A percentile compares a stretch with the other conserved stretches of the same genome.
Evolutionary conservation across 2,329 filamentous ascomycete species (phyloP).

Genomic region (Leptographium lundbergii): DNA sequence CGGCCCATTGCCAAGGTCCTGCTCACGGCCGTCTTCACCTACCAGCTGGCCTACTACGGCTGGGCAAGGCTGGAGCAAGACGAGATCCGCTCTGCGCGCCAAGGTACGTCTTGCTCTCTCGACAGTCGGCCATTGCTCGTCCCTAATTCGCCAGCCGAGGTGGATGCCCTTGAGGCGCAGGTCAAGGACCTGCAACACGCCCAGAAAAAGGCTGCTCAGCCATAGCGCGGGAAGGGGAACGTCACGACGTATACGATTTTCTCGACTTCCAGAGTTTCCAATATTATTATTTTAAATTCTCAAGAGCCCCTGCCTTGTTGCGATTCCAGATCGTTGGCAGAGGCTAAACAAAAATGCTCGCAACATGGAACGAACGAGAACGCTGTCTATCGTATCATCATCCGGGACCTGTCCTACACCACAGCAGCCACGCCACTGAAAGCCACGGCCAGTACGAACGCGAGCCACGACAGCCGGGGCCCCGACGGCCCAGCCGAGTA

Average conservation of each 20-base stretch:
- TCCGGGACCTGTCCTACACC: neutral
- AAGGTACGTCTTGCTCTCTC: constrained; percentile 28
- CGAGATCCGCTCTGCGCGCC: constrained; percentile 48
- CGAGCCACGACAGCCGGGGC: neutral
- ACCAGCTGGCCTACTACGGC: constrained; percentile 62
- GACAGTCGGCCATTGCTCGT: neutral
- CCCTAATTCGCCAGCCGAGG: constrained; percentile 11
- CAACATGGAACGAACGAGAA: neutral
- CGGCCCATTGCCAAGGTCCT: constrained; percentile 62
- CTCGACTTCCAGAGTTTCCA: too few species aligned
- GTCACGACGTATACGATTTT: neutral
- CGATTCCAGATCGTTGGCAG: neutral
- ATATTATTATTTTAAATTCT: neutral
- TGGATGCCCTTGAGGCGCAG: constrained; percentile 25
- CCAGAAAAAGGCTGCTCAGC: neutral
- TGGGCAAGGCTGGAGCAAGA: constrained; percentile 66
- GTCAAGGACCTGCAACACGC: constrained; percentile 22
- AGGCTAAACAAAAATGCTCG: neutral
- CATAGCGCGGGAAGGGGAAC: neutral
- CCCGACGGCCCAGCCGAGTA: constrained; percentile 20
- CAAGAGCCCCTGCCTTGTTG: neutral
- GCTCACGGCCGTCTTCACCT: constrained; percentile 63
- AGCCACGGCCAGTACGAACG: neutral
- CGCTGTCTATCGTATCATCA: neutral
- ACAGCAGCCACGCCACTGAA: neutral